Conservation (phyloP, 1,139 yeast genomes). For the Geotrichum klebahnii region DNA sequence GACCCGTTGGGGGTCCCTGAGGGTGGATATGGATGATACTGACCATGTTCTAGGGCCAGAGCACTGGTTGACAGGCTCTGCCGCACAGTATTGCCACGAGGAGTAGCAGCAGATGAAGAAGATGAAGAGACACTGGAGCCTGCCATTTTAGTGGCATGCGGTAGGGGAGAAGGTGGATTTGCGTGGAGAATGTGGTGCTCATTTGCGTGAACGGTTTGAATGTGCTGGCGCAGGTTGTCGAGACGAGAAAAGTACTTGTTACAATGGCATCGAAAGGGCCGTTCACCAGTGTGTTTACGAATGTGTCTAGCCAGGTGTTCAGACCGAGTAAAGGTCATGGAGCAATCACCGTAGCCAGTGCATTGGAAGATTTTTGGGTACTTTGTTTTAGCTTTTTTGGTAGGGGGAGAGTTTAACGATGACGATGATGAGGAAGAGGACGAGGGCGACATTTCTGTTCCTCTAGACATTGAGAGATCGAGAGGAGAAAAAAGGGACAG, state of each 20-base stretch:
- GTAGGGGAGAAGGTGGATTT: conserved; percentile 32
- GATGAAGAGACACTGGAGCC: no score
- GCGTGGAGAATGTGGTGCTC: conserved; percentile 48
- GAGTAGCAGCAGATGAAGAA: no score
- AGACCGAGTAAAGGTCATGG: conserved; percentile 80
- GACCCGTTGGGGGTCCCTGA: conserved; percentile 13
- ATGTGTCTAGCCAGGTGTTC: conserved; percentile 92
- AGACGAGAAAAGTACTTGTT: conserved; percentile 73
- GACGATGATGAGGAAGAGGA: not conserved
- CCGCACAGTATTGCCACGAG: conserved; percentile 1
- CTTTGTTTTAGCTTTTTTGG: conserved; percentile 33
- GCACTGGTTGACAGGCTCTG: conserved; percentile 1
- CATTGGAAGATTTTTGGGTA: conserved; percentile 66
- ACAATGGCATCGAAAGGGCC: conserved; percentile 90
- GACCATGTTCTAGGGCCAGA: not conserved
- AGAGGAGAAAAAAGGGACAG: not conserved
- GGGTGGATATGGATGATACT: conserved; percentile 11
- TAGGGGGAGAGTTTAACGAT: not conserved
- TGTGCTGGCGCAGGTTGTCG: conserved; percentile 88
- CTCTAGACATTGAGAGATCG: no score
- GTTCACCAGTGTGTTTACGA: conserved; percentile 90
- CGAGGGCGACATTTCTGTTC: no score
- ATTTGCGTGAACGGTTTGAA: conserved; percentile 86
- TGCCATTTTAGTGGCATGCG: conserved; percentile 32
- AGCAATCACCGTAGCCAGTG: conserved; percentile 80